Evolutionary conservation across 768 basidiomycete genomes (phyloP), one percentile per base, ranked within the genome.

Genomic region (Suillus occidentalis): DNA sequence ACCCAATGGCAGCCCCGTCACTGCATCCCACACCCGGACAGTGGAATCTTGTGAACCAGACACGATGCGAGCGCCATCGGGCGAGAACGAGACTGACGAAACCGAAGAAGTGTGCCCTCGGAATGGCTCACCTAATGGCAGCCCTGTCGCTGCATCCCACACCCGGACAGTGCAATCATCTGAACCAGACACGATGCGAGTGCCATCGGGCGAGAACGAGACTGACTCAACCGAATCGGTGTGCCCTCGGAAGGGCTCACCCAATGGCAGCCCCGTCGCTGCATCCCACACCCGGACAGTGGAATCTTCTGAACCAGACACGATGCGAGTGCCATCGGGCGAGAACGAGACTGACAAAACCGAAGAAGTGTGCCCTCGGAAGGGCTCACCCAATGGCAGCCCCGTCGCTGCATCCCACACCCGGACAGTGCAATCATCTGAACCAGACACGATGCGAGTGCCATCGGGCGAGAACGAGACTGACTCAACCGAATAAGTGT

Each of bases 121-220:
- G 40, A 40, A 40, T 4, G 2, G 40, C 40, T 40, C 28, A 28
- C 28, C 28, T 3, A 28, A 28, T 28, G 28, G 28, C 28, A 28
- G 40, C 42, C 6, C 12, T 3, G 28, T 53, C 31, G 34, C 45
- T 13, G 65, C 63, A 67, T 72, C 63, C 74, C 73, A 74, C 22
- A 69, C 9, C 6, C 61, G 31, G 28, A 74, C 52, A 14, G 66
- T 68, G 9, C 31, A n/a, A n/a, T n/a, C 45, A 63, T 72, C 71
- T 0, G 18, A 72, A 12, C 70, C 69, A 22, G 72, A 70, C 6
- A 64, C 65, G 49, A 75, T 53, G 13, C 52, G 31, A 18, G 20
- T 64, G 2, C 70, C 71, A 28, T 70, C 66, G 1, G 58, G 60
- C 2, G 71, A 72, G 25, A 72, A 72, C 22, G 66, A 61, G 9